Evolutionary conservation across 106 monocot species (phyloP), one percentile per base, ranked within the genome.

Genomic region (Apostasia ramifera): DNA sequence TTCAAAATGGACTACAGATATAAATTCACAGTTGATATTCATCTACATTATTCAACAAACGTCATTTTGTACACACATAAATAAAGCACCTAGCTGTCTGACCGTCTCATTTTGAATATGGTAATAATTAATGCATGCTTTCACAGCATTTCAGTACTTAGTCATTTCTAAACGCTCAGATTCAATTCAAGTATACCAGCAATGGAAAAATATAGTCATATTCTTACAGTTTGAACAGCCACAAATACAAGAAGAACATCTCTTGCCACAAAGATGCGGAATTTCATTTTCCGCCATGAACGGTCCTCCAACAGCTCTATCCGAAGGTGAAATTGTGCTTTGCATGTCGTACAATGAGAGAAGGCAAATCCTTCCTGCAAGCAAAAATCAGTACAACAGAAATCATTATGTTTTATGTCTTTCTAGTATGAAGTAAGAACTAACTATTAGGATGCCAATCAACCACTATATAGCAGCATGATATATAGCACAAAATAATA

Each of bases 341-440:
- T 98, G 71, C 97, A 98, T 68, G 97, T 98, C 11, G 97, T 98
- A 66, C 97, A 98, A 76, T 98, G 97, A 56, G 93, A 98, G 66
- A 98, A 98, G 58, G 97, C 97, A 87, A 93, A 90, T 38, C 97
- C 92, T 83, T 93, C 97, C 92, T 98, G 85, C 42, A 84, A 74
- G 75, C 9, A n/a, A 55, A 14, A 78, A 64, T 3, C 13, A 47
- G 1, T 13, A 63, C 5, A 72, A 46, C 1, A 39, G 1, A 1
- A 26, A 69, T 26, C 26, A 53, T 42, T 59, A 42, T 39, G 12
- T 62, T 6, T 8, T 44, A 8, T 10, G 39, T 4, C 45, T 44
- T 44, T 69, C n/a, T 54, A 6, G 43, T 69, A 42, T 37, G 41
- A 66, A 51, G 39, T 51, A 66, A 66, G 48, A 45, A 66, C 39